Base-by-base conservation (phyloP, 495 filamentous ascomycete species). In the Hypomontagnella monticulosa region DNA sequence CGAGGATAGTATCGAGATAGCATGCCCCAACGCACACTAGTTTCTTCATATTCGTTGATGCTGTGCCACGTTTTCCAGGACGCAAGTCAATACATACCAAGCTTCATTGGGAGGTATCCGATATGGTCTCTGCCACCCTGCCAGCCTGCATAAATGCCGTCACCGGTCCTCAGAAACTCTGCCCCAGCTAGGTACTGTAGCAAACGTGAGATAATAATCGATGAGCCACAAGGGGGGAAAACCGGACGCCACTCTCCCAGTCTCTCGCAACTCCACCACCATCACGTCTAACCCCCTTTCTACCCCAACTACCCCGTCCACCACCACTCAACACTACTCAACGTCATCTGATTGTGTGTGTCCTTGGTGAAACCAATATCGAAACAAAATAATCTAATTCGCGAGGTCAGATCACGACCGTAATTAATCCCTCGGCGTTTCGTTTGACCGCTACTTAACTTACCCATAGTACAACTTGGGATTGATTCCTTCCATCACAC, bases 1-100 rank as follows among this genome's bases (percentile, higher is more conserved):
- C 87, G 27, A 90, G 70, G 61, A 90, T 87, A 18, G 87, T 90
- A 72, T 90, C 88, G 8, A 90, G 70, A 72, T 89, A 90, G 52
- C 85, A 89, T 43, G 87, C 87, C 6, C 88, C 88, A 47, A 88
- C 76, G 19, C 86, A 82, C 23, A 90, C 80, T 61, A 90, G 75
- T 60, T 80, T 76, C 77, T 63, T 68, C 65, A 68, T 68, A 52
- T 67, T 67, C 40, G 58, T 63, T 32, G 66, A 69, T 57, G 66
- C 30, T 63, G 66, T 69, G 66, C 55, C 60, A 69, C 66, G 66
- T 57, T 69, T 15, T 63, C 10, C 30, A 48, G 43, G 44, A 50
- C 50, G 56, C 63, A 61, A 61, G 38, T 57, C 46, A 37, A 56
- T 57, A 46, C 56, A 52, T 55, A 27, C 18, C 50, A 44, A 51